Percentiles rank a stretch among this genome's conserved stretches.
Evolutionary conservation across 2,329 filamentous ascomycete species (phyloP).

Genomic region (Aureobasidium mangrovei): DNA sequence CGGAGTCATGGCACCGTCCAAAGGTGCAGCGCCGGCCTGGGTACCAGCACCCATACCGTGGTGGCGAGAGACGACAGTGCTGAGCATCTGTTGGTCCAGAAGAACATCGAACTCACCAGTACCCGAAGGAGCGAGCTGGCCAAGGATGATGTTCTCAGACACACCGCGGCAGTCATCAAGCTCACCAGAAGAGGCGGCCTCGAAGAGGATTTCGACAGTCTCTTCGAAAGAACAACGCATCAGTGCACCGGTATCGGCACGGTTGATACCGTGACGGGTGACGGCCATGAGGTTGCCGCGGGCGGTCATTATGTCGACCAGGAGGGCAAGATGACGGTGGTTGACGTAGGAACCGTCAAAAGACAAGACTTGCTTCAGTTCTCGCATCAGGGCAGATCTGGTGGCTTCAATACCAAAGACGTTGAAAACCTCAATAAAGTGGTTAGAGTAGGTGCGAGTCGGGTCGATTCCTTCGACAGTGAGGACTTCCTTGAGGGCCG

Average conservation of each 20-base stretch:
- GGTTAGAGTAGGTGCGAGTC: slow-evolving; percentile 82
- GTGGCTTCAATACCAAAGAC: slow-evolving; percentile 96
- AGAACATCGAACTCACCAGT: slow-evolving; percentile 93
- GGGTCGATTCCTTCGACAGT: slow-evolving; percentile 82
- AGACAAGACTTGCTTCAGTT: slow-evolving; percentile 84
- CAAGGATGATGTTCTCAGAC: slow-evolving; percentile 97
- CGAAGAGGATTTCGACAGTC: slow-evolving; percentile 94
- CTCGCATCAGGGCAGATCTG: slow-evolving; percentile 74
- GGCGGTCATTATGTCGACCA: slow-evolving; percentile 97
- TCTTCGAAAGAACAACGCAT: slow-evolving; percentile 99
- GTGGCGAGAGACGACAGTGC: slow-evolving; percentile 76
- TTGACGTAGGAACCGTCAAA: slow-evolving; percentile 99
- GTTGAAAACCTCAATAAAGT: slow-evolving; percentile 87
- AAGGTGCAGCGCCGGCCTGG: slow-evolving; percentile 63
- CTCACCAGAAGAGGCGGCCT: slow-evolving; percentile 89
- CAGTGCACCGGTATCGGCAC: slow-evolving; percentile 90
- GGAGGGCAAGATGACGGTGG: slow-evolving; percentile 87
- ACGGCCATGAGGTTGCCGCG: slow-evolving; percentile 90
- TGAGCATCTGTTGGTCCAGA: slow-evolving; percentile 89
- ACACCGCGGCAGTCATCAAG: slow-evolving; percentile 96
- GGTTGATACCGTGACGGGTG: slow-evolving; percentile 96
- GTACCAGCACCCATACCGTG: slow-evolving; percentile 51
- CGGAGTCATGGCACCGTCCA: slow-evolving; percentile 77
- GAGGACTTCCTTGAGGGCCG: slow-evolving; percentile 74
- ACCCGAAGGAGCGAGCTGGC: slow-evolving; percentile 92